Evolutionary conservation across 1,139 yeast genomes (phyloP).

Genomic region (Debaryomyces nepalensis): DNA sequence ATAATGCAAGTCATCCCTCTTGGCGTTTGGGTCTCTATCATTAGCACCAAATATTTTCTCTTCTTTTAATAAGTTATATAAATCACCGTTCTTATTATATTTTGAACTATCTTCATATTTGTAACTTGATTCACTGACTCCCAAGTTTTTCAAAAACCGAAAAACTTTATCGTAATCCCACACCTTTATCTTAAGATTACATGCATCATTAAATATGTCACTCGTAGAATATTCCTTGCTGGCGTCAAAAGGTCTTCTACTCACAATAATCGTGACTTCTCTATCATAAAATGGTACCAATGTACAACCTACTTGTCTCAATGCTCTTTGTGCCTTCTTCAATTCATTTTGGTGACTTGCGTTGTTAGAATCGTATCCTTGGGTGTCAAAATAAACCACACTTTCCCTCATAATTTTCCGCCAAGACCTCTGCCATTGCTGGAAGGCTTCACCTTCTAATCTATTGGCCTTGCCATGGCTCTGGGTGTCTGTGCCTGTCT

Average conservation of each 20-base stretch:
- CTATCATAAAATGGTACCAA: conserved; percentile 78
- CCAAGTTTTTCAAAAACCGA: conserved; percentile 75
- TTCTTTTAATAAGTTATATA: conserved; percentile 74
- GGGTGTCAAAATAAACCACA: conserved; percentile 78
- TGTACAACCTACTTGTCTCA: conserved; percentile 64
- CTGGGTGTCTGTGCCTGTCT: conserved; percentile 5
- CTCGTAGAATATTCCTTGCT: conserved; percentile 42
- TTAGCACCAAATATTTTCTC: conserved; percentile 87
- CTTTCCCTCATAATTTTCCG: conserved; percentile 72
- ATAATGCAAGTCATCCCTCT: conserved; percentile 82
- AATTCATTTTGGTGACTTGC: conserved; percentile 51
- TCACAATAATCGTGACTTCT: conserved; percentile 79
- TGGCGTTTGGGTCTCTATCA: conserved; percentile 86
- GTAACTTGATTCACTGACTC: conserved; percentile 40
- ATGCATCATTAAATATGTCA: conserved; percentile 72
- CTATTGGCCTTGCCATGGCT: conserved; percentile 19
- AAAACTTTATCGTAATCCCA: conserved; percentile 90
- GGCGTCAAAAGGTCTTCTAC: conserved; percentile 50
- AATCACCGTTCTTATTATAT: conserved; percentile 30
- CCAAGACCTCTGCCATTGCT: conserved; percentile 86
- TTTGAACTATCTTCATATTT: conserved; percentile 16
- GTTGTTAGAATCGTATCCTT: conserved; percentile 56
- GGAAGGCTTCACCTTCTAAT: conserved; percentile 55
- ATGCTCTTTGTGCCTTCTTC: conserved; percentile 56
- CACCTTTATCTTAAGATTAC: conserved; percentile 66